Evolutionary conservation across 208 protist species (phyloP).

Genomic region (Wallacemonas collosoma): DNA sequence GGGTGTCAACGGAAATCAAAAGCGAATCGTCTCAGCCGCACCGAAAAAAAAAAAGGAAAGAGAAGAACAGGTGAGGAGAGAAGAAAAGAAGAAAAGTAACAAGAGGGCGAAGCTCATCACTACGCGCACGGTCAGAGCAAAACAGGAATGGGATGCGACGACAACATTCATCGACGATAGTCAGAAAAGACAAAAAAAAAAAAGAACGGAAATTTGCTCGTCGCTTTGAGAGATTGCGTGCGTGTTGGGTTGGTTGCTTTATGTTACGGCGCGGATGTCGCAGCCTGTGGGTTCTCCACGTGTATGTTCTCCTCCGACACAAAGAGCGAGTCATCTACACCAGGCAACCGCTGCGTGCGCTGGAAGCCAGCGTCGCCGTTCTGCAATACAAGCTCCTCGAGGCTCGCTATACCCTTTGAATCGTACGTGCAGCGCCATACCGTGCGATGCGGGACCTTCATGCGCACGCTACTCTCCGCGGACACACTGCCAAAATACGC

Average conservation of each 20-base stretch:
- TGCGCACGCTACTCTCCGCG: slow-evolving; percentile 74
- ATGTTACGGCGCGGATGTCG: background rate
- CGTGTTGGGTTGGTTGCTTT: too few species aligned
- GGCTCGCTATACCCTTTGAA: slow-evolving; percentile 74
- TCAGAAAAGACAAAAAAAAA: slow-evolving; percentile 10
- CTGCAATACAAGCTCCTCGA: slow-evolving; percentile 75
- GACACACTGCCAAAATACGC: slow-evolving; percentile 86
- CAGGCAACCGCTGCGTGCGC: slow-evolving; percentile 1
- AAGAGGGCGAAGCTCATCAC: background rate
- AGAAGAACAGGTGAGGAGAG: slow-evolving; percentile 18
- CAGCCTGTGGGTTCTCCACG: background rate
- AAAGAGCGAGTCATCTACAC: slow-evolving; percentile 10
- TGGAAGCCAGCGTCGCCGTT: slow-evolving; percentile 41
- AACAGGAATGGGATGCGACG: too few species aligned
- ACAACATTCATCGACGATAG: background rate
- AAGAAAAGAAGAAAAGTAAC: slow-evolving; percentile 9
- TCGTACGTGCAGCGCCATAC: slow-evolving; percentile 89
- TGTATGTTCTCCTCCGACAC: slow-evolving; percentile 12
- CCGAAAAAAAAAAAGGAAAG: slow-evolving; percentile 20
- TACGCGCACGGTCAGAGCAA: too few species aligned
- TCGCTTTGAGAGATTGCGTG: too few species aligned
- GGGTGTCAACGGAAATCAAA: too few species aligned
- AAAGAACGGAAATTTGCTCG: background rate
- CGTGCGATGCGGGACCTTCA: slow-evolving; percentile 80
- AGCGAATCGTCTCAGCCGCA: too few species aligned